Evolutionary conservation across 805 yeast species (phyloP).

Genomic region (Ascoidea rubescens): DNA sequence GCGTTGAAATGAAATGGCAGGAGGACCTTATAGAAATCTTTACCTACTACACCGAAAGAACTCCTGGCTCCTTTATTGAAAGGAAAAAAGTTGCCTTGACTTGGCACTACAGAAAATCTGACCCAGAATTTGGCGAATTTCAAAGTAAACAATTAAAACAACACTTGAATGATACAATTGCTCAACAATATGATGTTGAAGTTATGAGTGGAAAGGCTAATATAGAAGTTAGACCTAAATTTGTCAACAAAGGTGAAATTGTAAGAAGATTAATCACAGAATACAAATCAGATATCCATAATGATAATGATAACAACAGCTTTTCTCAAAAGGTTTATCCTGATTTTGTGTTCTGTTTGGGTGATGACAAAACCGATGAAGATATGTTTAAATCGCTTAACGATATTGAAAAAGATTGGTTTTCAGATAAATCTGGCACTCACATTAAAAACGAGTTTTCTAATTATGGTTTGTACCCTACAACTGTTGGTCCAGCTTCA

Average conservation of each 20-base stretch:
- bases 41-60: conserved; percentile 64
- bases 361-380: conserved; percentile 95
- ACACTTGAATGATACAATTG: conserved; percentile 47
- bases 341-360: conserved; percentile 79
- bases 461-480: conserved; percentile 60
- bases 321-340: conserved; percentile 38
- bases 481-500: conserved; percentile 86
- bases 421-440: conserved; percentile 14
- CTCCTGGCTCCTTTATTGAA: conserved; percentile 85
- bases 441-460: conserved; percentile 31
- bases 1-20: conserved; percentile 92
- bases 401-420: conserved; percentile 44
- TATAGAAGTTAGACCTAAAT: conserved; percentile 90
- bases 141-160: conserved; percentile 67
- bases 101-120: conserved; percentile 95
- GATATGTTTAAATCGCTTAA: conserved; percentile 85
- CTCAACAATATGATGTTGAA: conserved; percentile 64
- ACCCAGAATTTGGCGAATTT: conserved; percentile 82
- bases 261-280: conserved; percentile 56
- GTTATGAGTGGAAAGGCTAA: conserved; percentile 97
- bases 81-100: conserved; percentile 86
- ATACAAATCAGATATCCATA: conserved; percentile 13
- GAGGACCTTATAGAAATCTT: conserved; percentile 62
- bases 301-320: conserved; percentile 19
- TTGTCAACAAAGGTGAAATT: conserved; percentile 94